Conservation (phyloP, 1,284 basidiomycete species). For the Baeospora myosura region DNA sequence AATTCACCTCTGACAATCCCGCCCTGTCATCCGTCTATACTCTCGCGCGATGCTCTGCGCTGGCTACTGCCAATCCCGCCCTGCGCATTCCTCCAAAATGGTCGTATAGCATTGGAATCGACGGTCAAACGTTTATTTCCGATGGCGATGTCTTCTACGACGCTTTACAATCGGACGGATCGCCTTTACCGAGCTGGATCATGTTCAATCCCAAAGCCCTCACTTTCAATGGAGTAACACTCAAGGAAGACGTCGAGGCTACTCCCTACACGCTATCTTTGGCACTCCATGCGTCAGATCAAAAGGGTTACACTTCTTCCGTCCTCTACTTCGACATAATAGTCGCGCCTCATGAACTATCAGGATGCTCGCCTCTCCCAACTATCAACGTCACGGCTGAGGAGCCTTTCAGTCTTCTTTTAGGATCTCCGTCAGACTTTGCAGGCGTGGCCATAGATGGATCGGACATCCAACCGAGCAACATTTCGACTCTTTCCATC, state of each 20-base stretch:
- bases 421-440: slow-evolving; percentile 53
- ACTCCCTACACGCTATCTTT: slow-evolving; percentile 41
- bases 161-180: slow-evolving; percentile 58
- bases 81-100: slow-evolving; percentile 76
- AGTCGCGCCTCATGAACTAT: slow-evolving; percentile 60
- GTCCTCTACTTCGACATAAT: slow-evolving; percentile 49
- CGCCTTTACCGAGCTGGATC: slow-evolving; percentile 72
- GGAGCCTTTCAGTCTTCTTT: slow-evolving; percentile 48
- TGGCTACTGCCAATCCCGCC: slow-evolving; percentile 47
- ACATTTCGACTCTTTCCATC: slow-evolving; percentile 46
- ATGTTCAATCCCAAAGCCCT: slow-evolving; percentile 57
- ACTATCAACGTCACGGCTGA: slow-evolving; percentile 61
- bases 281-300: slow-evolving; percentile 58
- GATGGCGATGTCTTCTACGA: slow-evolving; percentile 55
- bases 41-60: slow-evolving; percentile 47
- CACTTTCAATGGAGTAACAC: slow-evolving; percentile 78
- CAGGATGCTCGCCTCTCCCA: slow-evolving; percentile 39
- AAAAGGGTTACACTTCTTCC: slow-evolving; percentile 53
- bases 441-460: slow-evolving; percentile 57
- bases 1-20: slow-evolving; percentile 53
- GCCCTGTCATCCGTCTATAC: slow-evolving; percentile 65
- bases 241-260: slow-evolving; percentile 31
- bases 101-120: slow-evolving; percentile 88
- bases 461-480: slow-evolving; percentile 40
- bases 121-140: slow-evolving; percentile 53